Base-by-base conservation (phyloP, 2,329 filamentous ascomycete genomes). In the Fusarium solani-melongenae region DNA sequence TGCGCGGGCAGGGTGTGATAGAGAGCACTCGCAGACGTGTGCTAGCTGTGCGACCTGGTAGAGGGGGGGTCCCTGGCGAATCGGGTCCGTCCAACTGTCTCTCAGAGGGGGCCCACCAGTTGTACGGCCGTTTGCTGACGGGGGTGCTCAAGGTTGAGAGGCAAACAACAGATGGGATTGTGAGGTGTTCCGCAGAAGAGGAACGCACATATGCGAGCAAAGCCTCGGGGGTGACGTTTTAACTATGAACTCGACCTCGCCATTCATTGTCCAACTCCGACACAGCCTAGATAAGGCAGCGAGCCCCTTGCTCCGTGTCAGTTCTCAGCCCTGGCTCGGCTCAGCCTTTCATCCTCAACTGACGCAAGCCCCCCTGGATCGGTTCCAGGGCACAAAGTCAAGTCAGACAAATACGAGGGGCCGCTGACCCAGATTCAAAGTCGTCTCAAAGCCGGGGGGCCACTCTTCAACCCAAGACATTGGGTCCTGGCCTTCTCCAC, bases 401-500 rank as follows among this genome's bases (percentile, higher is more conserved):
- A 57, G 53, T 53, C 61, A 62, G 62, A 46, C 41, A 70, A 62
- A 72, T 72, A 72, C 70, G 70, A 72, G 70, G 62, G 53, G 66
- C 72, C 56, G 61, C 59, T 72, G 70, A 63, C 70, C 44, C 58
- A 67, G 36, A 60, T 27, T 60, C n/a, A 11, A 67, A 64, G 39
- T 61, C 51, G 63, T 64, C 41, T 56, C 53, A 64, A 20, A 41
- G 53, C 41, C 38, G 38, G 57, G 39, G 49, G 49, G 49, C 36
- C 56, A 64, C 55, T 66, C 44, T 53, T 31, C 6, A 49, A 36
- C 62, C 62, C 39, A 60, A 38, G 33, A 49, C 55, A 53, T 39
- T 60, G 55, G 36, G 38, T 46, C 62, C 38, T 64, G 27, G 62
- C 17, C 38, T 20, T 51, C 46, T 51, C 46, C 41, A 62, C 44